Evolutionary conservation across 176 grass and related monocot genomes (phyloP).

Genomic region (Melocanna baccifera): DNA sequence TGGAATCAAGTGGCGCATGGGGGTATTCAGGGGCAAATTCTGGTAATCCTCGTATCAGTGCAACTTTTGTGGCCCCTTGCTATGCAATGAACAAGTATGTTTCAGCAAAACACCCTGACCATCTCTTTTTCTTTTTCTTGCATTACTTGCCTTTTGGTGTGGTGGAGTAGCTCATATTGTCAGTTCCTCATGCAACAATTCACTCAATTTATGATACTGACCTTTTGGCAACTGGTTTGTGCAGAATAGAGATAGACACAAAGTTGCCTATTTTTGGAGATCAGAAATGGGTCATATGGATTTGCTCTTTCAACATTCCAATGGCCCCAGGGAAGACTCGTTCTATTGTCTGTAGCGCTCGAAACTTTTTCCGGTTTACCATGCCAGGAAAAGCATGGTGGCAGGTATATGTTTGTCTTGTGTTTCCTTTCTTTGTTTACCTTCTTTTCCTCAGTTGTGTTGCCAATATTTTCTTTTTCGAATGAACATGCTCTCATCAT

Average conservation of each 20-base stretch:
- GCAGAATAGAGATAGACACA: conserved; percentile 95
- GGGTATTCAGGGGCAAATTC: conserved; percentile 82
- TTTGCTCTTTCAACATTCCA: conserved; percentile 98
- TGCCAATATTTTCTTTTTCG: not conserved
- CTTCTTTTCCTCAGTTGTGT: not conserved
- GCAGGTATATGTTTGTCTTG: conserved; percentile 53
- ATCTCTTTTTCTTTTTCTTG: not conserved
- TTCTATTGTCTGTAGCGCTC: conserved; percentile 92
- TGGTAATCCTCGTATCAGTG: conserved; percentile 80
- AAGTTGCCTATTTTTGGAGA: conserved; percentile 87
- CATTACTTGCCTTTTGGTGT: not conserved
- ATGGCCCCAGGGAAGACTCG: conserved; percentile 97
- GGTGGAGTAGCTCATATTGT: not conserved
- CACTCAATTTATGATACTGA: not conserved
- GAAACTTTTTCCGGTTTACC: conserved; percentile 92
- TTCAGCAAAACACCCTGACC: not conserved
- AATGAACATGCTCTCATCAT: not conserved
- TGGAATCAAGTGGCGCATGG: conserved; percentile 93
- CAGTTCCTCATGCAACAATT: not conserved
- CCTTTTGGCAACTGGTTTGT: not conserved
- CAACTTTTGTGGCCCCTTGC: conserved; percentile 86
- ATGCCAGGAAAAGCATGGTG: conserved; percentile 93
- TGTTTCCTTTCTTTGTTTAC: not conserved
- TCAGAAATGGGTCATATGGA: conserved; percentile 99
- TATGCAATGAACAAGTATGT: conserved; percentile 93